Evolutionary conservation across 2,329 filamentous ascomycete genomes (phyloP), one percentile per base, ranked within the genome.

Genomic region (Conoideocrella luteorostrata): DNA sequence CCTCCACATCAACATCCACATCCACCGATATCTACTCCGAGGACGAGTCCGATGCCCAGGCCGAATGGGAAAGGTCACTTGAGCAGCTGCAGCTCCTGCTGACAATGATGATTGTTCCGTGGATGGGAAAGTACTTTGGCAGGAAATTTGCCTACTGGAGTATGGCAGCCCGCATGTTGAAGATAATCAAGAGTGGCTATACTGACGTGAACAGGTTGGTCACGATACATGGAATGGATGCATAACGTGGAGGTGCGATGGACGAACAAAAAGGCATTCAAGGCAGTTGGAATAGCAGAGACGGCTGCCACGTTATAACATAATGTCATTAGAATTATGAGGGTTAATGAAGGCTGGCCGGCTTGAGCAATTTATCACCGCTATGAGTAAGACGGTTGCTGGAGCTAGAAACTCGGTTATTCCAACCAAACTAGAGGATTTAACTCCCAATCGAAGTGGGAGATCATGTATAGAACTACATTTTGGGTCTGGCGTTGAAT

Each of bases 111-210:
- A 66, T 97, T 54, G 84, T 98, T 40, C 93, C 93, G 3, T 96
- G 95, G 64, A 72, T 88, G 54, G 93, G 93, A 47, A 98, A 97
- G 68, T 97, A 89, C 68, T 80, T 96, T 64, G 93, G 93, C 36
- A 78, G 93, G 63, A 94, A 88, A 66, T 94, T 90, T 70, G 91
- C 91, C 47, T 96, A 95, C 62, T 96, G 89, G 88, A 88, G 91
- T 96, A 75, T 51, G 15, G n/a, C n/a, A n/a, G n/a, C n/a, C n/a
- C n/a, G n/a, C n/a, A n/a, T n/a, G n/a, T n/a, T n/a, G n/a, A n/a
- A n/a, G n/a, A n/a, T n/a, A n/a, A n/a, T n/a, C n/a, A n/a, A n/a
- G n/a, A n/a, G n/a, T n/a, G n/a, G n/a, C n/a, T n/a, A n/a, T 7
- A 12, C 12, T 43, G 37, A 43, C 18, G 5, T 23, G 17, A 23